phyloP scores from a whole-genome alignment of 805 yeast species.

The Teunomyces aglyptinius region DNA sequence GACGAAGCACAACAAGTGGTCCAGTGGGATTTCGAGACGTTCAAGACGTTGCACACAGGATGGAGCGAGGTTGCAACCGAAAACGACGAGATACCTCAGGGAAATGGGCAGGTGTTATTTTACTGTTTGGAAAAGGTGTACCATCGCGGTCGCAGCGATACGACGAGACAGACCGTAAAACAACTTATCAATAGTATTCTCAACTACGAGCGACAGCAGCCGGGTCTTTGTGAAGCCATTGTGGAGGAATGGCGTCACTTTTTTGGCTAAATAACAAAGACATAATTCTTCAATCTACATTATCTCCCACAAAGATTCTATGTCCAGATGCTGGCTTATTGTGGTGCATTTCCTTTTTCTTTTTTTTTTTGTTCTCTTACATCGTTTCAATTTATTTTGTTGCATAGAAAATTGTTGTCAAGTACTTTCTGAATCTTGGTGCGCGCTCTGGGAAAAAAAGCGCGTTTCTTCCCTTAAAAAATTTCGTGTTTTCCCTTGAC shows the following conservation, averaged over 20 bases:
- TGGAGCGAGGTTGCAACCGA: conserved; percentile 1
- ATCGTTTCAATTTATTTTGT: not conserved
- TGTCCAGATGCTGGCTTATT: not conserved
- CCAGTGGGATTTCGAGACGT: conserved; percentile 19
- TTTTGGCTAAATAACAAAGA: not conserved
- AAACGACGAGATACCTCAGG: not conserved
- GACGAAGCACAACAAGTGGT: not conserved
- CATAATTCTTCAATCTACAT: too few relatives aligned
- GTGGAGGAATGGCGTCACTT: conserved; percentile 48
- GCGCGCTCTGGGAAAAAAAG: not conserved
- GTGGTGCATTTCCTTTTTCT: not conserved
- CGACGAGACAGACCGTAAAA: conserved; percentile 47
- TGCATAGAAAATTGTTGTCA: not conserved
- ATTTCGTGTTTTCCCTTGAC: conserved; percentile 2
- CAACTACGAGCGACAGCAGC: conserved; percentile 48
- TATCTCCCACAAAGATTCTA: too few relatives aligned
- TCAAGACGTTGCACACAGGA: conserved; percentile 5
- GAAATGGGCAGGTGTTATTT: conserved; percentile 39
- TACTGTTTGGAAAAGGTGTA: conserved; percentile 48
- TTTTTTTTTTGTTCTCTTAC: not conserved
- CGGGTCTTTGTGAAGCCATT: conserved; percentile 66
- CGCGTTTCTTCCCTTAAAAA: conserved; percentile 1
- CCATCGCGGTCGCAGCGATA: conserved; percentile 50
- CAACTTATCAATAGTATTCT: conserved; percentile 40
- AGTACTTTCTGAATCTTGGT: not conserved